Base-by-base conservation (phyloP, 2,329 filamentous ascomycete genomes). In the Capronia epimyces region DNA sequence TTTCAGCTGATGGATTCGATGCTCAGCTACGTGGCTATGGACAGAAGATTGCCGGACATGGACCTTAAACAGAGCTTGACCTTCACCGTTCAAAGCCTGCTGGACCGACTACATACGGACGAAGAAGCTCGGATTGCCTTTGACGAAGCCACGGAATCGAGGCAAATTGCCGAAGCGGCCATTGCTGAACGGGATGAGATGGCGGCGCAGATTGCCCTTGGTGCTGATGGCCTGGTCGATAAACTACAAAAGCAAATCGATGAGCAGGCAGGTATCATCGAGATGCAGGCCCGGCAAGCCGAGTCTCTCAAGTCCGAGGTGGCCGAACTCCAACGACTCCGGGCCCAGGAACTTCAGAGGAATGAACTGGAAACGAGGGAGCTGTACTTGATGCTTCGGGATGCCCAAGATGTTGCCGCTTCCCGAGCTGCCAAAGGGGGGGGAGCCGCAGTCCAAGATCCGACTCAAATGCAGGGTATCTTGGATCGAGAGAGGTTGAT, bases 11-110 rank as follows among this genome's bases (percentile, higher is more conserved):
- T 97, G 22, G 93, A 98, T 70, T 85, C 88, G n/a, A 97, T 97
- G 89, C 82, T 98, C 59, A 95, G 89, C 69, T 97, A 97, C 69
- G 91, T 98, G 56, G 91, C 91, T 62, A 98, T 98, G 91, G 93
- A 98, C 69, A 82, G 93, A 65, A 81, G 93, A 57, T 71, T 97
- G 58, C 93, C 93, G 32, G 91, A 98, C 69, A 91, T 97, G 83
- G 93, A 98, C 67, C 80, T 98, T 53, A 96, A 96, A 74, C 91
- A 97, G 69, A 95, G 89, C 65, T 80, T 98, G 59, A 96, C 95
- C 68, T 97, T 97, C 64, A 96, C 91, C 0, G 93, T 98, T 8
- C 93, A 97, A 71, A 95, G 82, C 68, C 76, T 98, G 60, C 76
- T 98, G 56, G 93, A 97, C 72, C 95, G 94, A 71, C 77, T 98